Evolutionary conservation across 2,329 filamentous ascomycete genomes (phyloP).

Genomic region (Stagonosporopsis rhizophila): DNA sequence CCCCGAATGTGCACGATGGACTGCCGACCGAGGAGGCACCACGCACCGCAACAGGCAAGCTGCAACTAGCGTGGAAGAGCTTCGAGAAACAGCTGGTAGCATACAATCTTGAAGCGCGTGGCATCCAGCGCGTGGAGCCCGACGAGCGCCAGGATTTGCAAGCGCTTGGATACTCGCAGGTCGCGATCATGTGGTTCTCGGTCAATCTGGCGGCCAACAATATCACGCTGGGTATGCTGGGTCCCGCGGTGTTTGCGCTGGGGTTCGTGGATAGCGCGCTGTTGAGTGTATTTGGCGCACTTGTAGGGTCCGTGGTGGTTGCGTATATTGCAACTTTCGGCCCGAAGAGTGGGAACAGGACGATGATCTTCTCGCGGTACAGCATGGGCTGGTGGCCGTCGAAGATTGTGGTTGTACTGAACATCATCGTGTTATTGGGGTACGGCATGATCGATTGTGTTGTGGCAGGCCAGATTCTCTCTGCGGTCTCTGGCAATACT

Average conservation of each 20-base stretch:
- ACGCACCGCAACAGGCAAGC: conserved; percentile 13
- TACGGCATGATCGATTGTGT: conserved; percentile 70
- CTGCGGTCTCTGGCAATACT: conserved; percentile 66
- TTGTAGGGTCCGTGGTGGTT: conserved; percentile 62
- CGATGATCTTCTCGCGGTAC: conserved; percentile 66
- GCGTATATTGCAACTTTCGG: conserved; percentile 70
- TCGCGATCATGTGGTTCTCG: conserved; percentile 66
- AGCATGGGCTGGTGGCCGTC: conserved; percentile 71
- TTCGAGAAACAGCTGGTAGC: conserved; percentile 54
- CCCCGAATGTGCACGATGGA: conserved; percentile 28
- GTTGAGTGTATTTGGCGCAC: conserved; percentile 63
- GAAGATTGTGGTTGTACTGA: conserved; percentile 68
- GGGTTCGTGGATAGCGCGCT: conserved; percentile 65
- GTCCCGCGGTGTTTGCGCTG: conserved; percentile 64
- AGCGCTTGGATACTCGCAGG: conserved; percentile 62
- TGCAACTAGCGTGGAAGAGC: conserved; percentile 33
- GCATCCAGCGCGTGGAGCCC: conserved; percentile 64
- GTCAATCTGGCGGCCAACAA: conserved; percentile 70
- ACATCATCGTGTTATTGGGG: conserved; percentile 67
- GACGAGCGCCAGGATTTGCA: conserved; percentile 62
- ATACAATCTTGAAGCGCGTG: conserved; percentile 66
- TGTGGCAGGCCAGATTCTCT: conserved; percentile 72
- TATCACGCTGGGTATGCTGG: conserved; percentile 69
- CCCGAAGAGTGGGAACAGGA: conserved; percentile 66
- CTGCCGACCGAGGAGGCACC: conserved; percentile 29